These are phyloP conservation scores for Daldinia sp. DNA, from an alignment of 2,329 filamentous ascomycete genomes.

Conservation along the genomic window DNA sequence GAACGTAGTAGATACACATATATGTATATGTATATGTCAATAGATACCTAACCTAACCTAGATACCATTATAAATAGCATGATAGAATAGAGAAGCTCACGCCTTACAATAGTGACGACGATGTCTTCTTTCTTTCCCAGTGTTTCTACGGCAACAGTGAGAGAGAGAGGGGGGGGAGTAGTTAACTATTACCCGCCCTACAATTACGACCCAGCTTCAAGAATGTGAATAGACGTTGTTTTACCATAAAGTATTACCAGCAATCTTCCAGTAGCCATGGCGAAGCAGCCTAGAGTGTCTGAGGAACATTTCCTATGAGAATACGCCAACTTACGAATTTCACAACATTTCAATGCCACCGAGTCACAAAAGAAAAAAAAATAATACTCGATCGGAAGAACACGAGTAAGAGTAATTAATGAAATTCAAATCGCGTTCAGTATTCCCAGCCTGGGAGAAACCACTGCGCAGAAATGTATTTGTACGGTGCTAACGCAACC, in stretches of 20 bases:
- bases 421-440: slow-evolving; percentile 32
- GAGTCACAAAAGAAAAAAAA: neutral
- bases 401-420: slow-evolving; percentile 12
- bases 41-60: slow-evolving; percentile 3
- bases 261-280: too few relatives aligned
- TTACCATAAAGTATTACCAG: too few relatives aligned
- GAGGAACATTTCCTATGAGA: neutral
- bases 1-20: neutral
- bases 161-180: neutral
- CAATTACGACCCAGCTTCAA: neutral
- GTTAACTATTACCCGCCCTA: neutral
- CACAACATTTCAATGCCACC: neutral
- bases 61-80: slow-evolving; percentile 11
- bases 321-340: neutral
- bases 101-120: neutral
- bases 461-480: slow-evolving; percentile 11
- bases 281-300: neutral
- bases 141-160: neutral
- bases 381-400: neutral
- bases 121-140: neutral
- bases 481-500: slow-evolving; percentile 19
- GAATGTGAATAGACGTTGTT: neutral
- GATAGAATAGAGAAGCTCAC: slow-evolving; percentile 3
- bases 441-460: slow-evolving; percentile 18
- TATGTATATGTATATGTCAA: neutral